A percentile compares a stretch with the other conserved stretches of the same genome.
Conservation (phyloP, 192 early-diverging fungal genomes). For the Borealophlyctis nickersoniae region DNA sequence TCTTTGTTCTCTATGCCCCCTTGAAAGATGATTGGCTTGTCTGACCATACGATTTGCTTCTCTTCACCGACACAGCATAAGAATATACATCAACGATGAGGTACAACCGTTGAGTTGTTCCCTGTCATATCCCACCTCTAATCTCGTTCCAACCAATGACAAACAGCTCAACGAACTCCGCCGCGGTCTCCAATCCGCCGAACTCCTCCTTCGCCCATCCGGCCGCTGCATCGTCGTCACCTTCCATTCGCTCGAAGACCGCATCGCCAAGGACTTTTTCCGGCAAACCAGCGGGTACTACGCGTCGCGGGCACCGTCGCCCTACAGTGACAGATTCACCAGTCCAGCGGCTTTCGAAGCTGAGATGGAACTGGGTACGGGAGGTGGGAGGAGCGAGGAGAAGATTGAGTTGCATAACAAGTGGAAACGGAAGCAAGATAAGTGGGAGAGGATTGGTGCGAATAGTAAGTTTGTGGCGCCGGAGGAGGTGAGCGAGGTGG, state of each 20-base stretch:
- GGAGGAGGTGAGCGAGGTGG: neutral
- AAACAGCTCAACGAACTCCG: slow-evolving; percentile 55
- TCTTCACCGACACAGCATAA: too few relatives aligned
- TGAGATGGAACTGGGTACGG: neutral
- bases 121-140: neutral
- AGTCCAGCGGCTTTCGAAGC: neutral
- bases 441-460: neutral
- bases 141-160: slow-evolving; percentile 1
- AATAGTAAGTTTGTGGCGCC: neutral
- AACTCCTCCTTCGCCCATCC: slow-evolving; percentile 47
- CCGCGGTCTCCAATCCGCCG: slow-evolving; percentile 48
- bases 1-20: too few relatives aligned
- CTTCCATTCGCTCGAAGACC: slow-evolving; percentile 75
- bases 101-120: slow-evolving; percentile 4
- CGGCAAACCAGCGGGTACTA: slow-evolving; percentile 24
- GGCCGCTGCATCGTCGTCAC: slow-evolving; percentile 61
- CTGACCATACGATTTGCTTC: too few relatives aligned
- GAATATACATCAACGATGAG: slow-evolving; percentile 76
- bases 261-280: slow-evolving; percentile 66
- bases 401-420: too few relatives aligned
- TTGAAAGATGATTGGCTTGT: too few relatives aligned
- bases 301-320: slow-evolving; percentile 1
- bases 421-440: neutral
- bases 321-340: neutral
- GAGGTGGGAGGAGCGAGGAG: neutral